These are phyloP conservation scores for Paraphaeosphaeria minitans DNA, from an alignment of 2,329 filamentous ascomycete species.

Conservation along the genomic window DNA sequence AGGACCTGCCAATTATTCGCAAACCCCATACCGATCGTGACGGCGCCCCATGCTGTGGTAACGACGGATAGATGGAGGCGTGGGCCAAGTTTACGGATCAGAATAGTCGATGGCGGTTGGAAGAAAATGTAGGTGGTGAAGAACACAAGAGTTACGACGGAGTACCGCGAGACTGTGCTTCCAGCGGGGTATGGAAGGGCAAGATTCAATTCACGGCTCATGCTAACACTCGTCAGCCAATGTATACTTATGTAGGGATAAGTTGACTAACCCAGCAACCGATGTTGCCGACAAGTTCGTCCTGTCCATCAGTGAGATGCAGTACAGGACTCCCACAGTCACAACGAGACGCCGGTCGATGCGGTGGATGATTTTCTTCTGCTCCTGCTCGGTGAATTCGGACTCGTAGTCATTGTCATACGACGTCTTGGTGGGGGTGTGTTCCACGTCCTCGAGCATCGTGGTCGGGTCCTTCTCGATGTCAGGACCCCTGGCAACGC, in stretches of 20 bases:
- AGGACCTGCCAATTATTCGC: constrained; percentile 43
- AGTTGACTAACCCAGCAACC: constrained; percentile 65
- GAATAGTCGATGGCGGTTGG: constrained; percentile 48
- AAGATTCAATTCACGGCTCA: constrained; percentile 47
- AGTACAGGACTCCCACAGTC: constrained; percentile 67
- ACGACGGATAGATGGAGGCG: constrained; percentile 44
- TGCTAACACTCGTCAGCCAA: constrained; percentile 40
- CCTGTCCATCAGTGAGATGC: constrained; percentile 77
- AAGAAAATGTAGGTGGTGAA: constrained; percentile 52
- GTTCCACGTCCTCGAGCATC: constrained; percentile 31
- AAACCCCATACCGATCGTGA: constrained; percentile 54
- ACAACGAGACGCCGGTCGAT: constrained; percentile 65
- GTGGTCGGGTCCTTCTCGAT: constrained; percentile 30
- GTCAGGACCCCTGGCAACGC: constrained; percentile 29
- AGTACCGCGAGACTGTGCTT: constrained; percentile 43
- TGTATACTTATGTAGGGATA: neutral
- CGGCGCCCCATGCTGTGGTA: constrained; percentile 48
- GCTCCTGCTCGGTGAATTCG: constrained; percentile 64
- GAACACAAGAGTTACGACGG: constrained; percentile 64
- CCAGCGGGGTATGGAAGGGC: constrained; percentile 14
- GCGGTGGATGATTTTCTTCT: constrained; percentile 69
- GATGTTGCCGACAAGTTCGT: constrained; percentile 76
- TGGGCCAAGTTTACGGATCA: constrained; percentile 50
- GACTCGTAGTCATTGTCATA: constrained; percentile 36
- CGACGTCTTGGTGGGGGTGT: constrained; percentile 20